Conservation (phyloP, 2,329 filamentous ascomycete genomes). For the Botryotinia calthae region DNA sequence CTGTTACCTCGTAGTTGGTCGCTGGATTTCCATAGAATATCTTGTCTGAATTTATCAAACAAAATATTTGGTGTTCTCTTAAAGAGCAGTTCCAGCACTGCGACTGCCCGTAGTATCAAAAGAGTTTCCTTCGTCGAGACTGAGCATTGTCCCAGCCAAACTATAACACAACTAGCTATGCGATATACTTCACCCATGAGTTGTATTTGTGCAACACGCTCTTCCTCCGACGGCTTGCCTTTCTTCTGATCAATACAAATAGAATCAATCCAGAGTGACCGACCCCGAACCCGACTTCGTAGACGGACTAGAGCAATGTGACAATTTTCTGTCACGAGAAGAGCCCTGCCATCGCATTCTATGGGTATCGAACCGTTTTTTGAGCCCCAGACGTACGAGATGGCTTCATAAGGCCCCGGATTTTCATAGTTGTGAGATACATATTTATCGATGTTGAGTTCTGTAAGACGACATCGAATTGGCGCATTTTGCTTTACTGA, state of each 20-base stretch:
- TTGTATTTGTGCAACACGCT: neutral
- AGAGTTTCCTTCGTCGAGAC: neutral
- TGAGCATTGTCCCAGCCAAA: neutral
- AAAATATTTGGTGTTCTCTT: too few relatives aligned
- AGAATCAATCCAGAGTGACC: neutral
- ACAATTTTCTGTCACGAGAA: neutral
- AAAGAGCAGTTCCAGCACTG: rapidly evolving
- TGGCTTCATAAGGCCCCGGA: neutral
- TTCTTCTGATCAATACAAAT: neutral
- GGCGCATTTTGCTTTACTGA: neutral
- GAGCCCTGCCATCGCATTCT: neutral
- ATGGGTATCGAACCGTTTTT: neutral
- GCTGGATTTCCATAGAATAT: neutral
- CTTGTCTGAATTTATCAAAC: too few relatives aligned
- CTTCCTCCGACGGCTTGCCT: neutral
- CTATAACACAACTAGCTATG: neutral
- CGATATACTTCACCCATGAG: neutral
- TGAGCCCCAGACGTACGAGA: neutral
- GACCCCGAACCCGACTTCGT: neutral
- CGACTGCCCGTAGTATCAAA: neutral
- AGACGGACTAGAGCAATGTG: neutral
- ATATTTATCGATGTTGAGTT: neutral
- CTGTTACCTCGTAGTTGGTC: neutral
- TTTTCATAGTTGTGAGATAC: neutral
- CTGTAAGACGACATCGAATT: neutral